Percentiles rank a stretch among this genome's conserved stretches.
These are phyloP conservation scores for Penicillium sp. DNA, from an alignment of 2,329 filamentous ascomycete species.

Conservation along the genomic window DNA sequence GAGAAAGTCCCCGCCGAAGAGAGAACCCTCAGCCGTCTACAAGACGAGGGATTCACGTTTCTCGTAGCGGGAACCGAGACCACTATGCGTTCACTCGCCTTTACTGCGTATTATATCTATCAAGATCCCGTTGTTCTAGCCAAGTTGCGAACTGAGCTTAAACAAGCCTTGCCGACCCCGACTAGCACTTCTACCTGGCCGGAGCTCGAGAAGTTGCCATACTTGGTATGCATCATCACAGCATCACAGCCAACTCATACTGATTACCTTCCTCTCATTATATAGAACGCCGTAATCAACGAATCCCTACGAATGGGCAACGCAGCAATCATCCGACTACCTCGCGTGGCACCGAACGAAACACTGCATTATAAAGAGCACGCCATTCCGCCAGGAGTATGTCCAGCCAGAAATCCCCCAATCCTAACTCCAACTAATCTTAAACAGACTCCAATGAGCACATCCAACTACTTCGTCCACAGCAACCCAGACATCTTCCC, in stretches of 20 bases:
- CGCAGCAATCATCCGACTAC: conserved; percentile 29
- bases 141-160: conserved; percentile 27
- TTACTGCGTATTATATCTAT: conserved; percentile 26
- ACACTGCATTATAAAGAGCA: conserved; percentile 27
- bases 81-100: conserved; percentile 26
- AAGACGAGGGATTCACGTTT: conserved; percentile 38
- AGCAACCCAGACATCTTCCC: conserved; percentile 22
- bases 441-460: conserved; percentile 17
- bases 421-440: not conserved
- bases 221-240: conserved; percentile 24
- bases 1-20: not conserved
- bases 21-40: not conserved
- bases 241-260: no score
- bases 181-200: conserved; percentile 22
- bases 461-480: conserved; percentile 19
- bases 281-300: conserved; percentile 15
- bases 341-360: conserved; percentile 24
- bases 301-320: conserved; percentile 40
- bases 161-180: conserved; percentile 25
- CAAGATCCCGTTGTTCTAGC: conserved; percentile 12
- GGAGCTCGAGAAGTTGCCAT: conserved; percentile 39
- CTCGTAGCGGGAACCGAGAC: conserved; percentile 40
- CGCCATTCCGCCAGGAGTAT: conserved; percentile 29
- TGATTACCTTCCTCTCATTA: not conserved
- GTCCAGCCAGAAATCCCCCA: conserved; percentile 3